Evolutionary conservation across 176 grass and related monocot genomes (phyloP).

Genomic region (Elaeis guineensis): DNA sequence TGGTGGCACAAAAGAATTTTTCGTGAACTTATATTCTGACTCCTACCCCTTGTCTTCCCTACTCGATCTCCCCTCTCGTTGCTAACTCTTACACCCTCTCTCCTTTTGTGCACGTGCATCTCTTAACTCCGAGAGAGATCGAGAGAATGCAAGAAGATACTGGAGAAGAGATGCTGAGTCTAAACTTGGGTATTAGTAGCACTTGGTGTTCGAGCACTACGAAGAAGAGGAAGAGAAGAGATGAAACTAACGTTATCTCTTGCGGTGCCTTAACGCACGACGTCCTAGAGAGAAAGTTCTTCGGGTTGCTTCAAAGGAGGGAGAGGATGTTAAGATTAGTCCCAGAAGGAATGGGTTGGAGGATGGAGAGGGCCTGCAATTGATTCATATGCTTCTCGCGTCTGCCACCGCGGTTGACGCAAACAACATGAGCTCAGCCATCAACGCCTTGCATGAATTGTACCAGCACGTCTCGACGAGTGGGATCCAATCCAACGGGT

Average conservation of each 20-base stretch:
- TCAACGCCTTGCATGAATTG: constrained; percentile 38
- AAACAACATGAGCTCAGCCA: constrained; percentile 22
- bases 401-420: constrained; percentile 29
- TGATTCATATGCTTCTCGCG: constrained; percentile 46
- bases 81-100: no score
- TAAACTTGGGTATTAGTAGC: constrained; percentile 35
- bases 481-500: constrained; percentile 50
- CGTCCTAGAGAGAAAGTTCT: constrained; percentile 6
- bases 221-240: constrained; percentile 12
- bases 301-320: constrained; percentile 34
- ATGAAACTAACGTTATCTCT: neutral
- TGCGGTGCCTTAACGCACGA: neutral
- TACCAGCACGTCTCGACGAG: constrained; percentile 34
- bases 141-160: constrained; percentile 17
- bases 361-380: constrained; percentile 4
- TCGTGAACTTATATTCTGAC: neutral
- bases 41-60: neutral
- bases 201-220: neutral
- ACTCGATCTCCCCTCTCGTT: neutral
- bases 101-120: neutral
- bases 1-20: no score
- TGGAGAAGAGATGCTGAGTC: constrained; percentile 39
- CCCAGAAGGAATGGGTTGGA: neutral
- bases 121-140: neutral
- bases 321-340: constrained; percentile 21